Evolutionary conservation across 805 yeast species (phyloP).

Genomic region (Starmerella lactis-condensi): DNA sequence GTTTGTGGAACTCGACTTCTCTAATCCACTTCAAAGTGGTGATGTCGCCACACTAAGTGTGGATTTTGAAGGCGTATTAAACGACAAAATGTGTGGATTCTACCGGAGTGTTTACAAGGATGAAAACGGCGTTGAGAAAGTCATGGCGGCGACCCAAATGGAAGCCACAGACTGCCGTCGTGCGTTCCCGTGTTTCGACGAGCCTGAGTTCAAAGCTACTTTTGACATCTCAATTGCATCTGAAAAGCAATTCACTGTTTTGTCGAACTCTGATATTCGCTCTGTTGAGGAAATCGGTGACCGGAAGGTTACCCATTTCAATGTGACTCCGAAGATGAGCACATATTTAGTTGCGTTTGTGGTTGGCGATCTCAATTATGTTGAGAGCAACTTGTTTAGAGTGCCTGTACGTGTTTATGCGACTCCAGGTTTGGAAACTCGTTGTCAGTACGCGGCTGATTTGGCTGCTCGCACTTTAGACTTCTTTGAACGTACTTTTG

Average conservation of each 20-base stretch:
- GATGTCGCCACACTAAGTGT: conserved; percentile 39
- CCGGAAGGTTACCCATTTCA: conserved; percentile 33
- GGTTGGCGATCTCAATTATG: conserved; percentile 47
- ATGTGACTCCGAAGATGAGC: conserved; percentile 54
- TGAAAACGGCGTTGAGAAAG: conserved; percentile 34
- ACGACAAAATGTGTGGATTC: conserved; percentile 57
- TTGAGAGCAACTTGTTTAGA: conserved; percentile 35
- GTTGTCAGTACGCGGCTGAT: conserved; percentile 46
- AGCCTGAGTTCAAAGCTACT: conserved; percentile 51
- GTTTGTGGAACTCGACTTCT: conserved; percentile 42
- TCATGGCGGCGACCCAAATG: conserved; percentile 50
- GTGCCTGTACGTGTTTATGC: conserved; percentile 55
- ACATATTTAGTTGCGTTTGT: conserved; percentile 57
- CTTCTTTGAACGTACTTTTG: conserved; percentile 49
- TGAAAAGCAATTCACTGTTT: conserved; percentile 33
- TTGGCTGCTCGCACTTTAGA: conserved; percentile 44
- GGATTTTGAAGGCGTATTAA: conserved; percentile 37
- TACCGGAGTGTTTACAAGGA: conserved; percentile 45
- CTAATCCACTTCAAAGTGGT: conserved; percentile 22
- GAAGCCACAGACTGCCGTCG: conserved; percentile 64
- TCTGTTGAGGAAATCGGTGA: conserved; percentile 24
- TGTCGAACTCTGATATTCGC: conserved; percentile 50
- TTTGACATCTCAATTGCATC: conserved; percentile 42
- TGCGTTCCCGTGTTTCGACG: conserved; percentile 63
- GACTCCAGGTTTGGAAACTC: conserved; percentile 44